Conservation (phyloP, 2,329 filamentous ascomycete species). For the Zarea fungicola region DNA sequence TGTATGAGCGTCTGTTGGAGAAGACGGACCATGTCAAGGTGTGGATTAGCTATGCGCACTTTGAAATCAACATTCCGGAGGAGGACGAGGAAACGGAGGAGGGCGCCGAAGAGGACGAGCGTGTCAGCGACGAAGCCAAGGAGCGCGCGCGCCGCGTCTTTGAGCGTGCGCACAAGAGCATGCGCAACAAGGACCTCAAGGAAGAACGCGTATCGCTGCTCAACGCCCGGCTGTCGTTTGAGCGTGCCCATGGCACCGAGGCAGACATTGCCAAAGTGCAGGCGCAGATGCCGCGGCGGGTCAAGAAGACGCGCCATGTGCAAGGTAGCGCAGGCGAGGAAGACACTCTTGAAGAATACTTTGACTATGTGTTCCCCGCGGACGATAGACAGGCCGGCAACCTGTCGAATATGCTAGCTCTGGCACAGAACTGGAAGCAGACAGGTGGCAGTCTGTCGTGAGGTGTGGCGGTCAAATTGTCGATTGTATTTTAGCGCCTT, state of each 20-base stretch:
- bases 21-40: constrained; percentile 99
- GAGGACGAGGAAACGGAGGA: constrained; percentile 53
- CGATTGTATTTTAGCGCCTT: not conserved
- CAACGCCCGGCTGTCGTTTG: constrained; percentile 89
- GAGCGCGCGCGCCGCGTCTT: constrained; percentile 76
- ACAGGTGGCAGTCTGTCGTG: constrained; percentile 34
- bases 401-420: constrained; percentile 75
- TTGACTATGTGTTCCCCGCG: constrained; percentile 94
- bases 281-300: constrained; percentile 87
- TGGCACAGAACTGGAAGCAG: constrained; percentile 86
- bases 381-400: constrained; percentile 85
- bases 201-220: constrained; percentile 91
- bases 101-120: constrained; percentile 56
- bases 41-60: constrained; percentile 98
- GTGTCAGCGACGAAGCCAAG: constrained; percentile 78
- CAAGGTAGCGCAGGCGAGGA: constrained; percentile 92
- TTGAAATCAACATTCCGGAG: constrained; percentile 91
- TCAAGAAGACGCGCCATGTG: constrained; percentile 86
- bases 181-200: constrained; percentile 87
- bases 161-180: constrained; percentile 73
- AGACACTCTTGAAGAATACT: constrained; percentile 79
- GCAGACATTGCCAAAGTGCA: constrained; percentile 78
- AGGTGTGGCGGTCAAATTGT: not conserved
- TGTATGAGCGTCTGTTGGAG: constrained; percentile 86
- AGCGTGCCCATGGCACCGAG: constrained; percentile 71